These are phyloP conservation scores for Thermochaetoides thermophila DNA, from an alignment of 495 filamentous ascomycete species.

Conservation along the genomic window DNA sequence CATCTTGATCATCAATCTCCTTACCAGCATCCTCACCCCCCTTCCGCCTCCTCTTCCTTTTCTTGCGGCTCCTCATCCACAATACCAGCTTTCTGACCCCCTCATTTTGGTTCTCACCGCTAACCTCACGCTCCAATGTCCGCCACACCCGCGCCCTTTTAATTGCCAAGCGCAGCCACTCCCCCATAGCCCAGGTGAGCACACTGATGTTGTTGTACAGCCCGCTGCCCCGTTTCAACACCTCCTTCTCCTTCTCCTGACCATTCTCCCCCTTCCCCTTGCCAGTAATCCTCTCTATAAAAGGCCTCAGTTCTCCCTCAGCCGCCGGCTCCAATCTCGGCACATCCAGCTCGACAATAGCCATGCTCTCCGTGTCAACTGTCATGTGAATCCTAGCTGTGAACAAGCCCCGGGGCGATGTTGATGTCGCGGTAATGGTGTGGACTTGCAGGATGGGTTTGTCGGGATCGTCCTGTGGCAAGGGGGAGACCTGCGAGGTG, in stretches of 20 bases:
- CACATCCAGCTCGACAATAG: conserved; percentile 25
- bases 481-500: conserved; percentile 29
- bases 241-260: background rate
- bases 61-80: too few species aligned
- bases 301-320: conserved; percentile 25
- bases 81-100: too few species aligned
- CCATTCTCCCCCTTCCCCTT: conserved; percentile 1
- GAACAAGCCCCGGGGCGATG: conserved; percentile 27
- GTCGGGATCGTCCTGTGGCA: conserved; percentile 11
- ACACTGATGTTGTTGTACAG: conserved; percentile 29
- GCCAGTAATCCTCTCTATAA: conserved; percentile 20
- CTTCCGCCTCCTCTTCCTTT: conserved; percentile 3
- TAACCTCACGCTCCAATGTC: conserved; percentile 16
- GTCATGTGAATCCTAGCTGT: conserved; percentile 31
- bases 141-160: conserved; percentile 33
- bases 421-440: conserved; percentile 22
- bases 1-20: conserved; percentile 3
- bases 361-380: conserved; percentile 27
- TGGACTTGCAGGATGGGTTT: conserved; percentile 24
- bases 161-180: conserved; percentile 34
- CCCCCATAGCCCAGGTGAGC: conserved; percentile 36
- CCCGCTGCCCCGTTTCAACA: conserved; percentile 9
- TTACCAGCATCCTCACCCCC: conserved; percentile 7
- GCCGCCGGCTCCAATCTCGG: conserved; percentile 28
- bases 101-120: conserved; percentile 10